Evolutionary conservation across 257 asterid genomes (phyloP).

Genomic region (Fraxinus americana): DNA sequence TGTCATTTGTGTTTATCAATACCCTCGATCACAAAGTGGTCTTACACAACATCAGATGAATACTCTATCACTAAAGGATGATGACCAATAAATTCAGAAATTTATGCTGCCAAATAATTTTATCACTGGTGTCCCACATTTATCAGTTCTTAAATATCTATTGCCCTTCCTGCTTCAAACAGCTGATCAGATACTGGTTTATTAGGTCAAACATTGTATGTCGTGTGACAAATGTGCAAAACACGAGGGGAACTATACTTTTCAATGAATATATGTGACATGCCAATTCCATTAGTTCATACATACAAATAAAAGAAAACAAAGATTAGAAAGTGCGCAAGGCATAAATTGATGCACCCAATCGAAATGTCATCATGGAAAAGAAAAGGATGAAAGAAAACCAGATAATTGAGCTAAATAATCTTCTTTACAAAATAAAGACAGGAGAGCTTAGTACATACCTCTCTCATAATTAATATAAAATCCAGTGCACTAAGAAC

Average conservation of each 20-base stretch:
- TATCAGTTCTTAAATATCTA: background rate
- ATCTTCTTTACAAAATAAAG: constrained; percentile 10
- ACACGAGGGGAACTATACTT: background rate
- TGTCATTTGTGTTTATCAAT: background rate
- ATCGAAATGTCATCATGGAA: background rate
- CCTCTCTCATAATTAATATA: constrained; percentile 92
- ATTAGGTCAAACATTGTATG: background rate
- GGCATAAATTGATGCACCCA: background rate
- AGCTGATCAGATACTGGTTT: background rate
- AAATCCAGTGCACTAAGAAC: constrained; percentile 88
- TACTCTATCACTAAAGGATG: background rate
- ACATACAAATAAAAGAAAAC: background rate
- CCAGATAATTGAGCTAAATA: background rate
- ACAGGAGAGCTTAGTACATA: constrained; percentile 28
- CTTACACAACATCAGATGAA: background rate
- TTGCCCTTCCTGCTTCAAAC: background rate
- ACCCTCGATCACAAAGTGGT: background rate
- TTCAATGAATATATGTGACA: background rate
- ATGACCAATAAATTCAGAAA: background rate
- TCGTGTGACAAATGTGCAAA: background rate
- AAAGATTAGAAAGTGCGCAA: constrained; percentile 1
- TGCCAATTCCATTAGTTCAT: background rate
- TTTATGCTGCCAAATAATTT: background rate
- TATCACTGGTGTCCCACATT: background rate
- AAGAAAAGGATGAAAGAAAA: background rate